Conservation (phyloP, 768 basidiomycete genomes). For the Daedaleopsis nitida region DNA sequence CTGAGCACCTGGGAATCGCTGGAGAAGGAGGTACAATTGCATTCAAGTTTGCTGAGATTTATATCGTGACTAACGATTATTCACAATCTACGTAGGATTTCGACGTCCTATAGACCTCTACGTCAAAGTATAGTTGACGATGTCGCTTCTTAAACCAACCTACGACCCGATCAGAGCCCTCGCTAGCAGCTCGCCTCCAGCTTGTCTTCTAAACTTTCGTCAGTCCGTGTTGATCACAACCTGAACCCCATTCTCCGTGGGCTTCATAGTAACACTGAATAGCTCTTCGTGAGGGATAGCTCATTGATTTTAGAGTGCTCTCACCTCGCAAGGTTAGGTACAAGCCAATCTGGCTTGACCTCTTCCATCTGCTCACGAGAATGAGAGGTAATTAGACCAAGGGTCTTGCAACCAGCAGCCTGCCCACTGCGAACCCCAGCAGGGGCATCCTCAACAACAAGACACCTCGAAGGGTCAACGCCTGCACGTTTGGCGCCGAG, state of each 20-base stretch:
- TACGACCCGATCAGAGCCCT: too few relatives aligned
- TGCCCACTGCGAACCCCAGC: conserved; percentile 79
- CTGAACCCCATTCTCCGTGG: conserved; percentile 41
- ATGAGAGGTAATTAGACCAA: conserved; percentile 85
- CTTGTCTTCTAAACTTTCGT: not conserved
- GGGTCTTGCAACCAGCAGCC: conserved; percentile 80
- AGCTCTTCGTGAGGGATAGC: too few relatives aligned
- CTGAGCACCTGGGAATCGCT: conserved; percentile 48
- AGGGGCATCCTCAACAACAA: conserved; percentile 93
- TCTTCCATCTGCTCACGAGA: conserved; percentile 65
- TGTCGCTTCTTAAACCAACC: too few relatives aligned
- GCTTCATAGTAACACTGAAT: conserved; percentile 33
- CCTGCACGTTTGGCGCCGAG: conserved; percentile 76
- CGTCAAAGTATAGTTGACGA: conserved; percentile 33
- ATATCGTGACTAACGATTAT: not conserved
- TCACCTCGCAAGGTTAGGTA: conserved; percentile 72
- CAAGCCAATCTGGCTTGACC: conserved; percentile 65
- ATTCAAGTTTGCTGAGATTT: not conserved
- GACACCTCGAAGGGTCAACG: conserved; percentile 65
- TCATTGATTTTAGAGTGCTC: conserved; percentile 7
- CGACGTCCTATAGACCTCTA: conserved; percentile 67
- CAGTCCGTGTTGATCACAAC: conserved; percentile 43
- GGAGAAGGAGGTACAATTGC: conserved; percentile 64
- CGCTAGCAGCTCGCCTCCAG: too few relatives aligned
- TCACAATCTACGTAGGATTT: conserved; percentile 47